A percentile compares a stretch with the other conserved stretches of the same genome.
Evolutionary conservation across 2,329 filamentous ascomycete species (phyloP).

Genomic region (Sarocladium kiliense): DNA sequence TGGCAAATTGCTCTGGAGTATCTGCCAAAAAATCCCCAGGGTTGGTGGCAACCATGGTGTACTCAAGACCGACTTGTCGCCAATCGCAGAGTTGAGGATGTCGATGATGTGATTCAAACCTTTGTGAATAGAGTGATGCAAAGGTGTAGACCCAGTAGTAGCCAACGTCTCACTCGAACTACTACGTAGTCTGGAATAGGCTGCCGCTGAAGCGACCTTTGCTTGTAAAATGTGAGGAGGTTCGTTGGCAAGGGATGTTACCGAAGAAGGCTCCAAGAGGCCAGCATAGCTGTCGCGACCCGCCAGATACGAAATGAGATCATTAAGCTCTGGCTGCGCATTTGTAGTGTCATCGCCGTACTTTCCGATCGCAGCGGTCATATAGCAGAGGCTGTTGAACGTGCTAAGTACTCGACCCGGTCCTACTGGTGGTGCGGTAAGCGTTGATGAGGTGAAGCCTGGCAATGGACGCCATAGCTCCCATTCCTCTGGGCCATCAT

Average conservation of each 20-base stretch:
- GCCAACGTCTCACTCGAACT: too few species aligned
- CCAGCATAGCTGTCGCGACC: neutral
- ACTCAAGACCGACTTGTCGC: neutral
- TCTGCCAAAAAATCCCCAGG: neutral
- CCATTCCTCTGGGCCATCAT: constrained; percentile 8
- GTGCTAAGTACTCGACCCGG: neutral
- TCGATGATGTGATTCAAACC: neutral
- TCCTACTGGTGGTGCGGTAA: neutral
- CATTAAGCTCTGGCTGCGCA: neutral
- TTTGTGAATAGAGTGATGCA: neutral
- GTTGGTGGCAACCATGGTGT: neutral
- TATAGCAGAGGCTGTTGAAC: neutral
- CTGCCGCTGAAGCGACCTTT: neutral
- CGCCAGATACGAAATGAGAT: neutral
- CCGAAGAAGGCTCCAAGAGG: neutral
- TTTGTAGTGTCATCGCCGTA: neutral
- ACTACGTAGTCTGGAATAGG: too few species aligned
- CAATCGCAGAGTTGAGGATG: neutral
- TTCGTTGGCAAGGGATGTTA: neutral
- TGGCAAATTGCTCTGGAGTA: neutral
- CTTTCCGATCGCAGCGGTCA: neutral
- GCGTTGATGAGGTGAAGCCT: neutral
- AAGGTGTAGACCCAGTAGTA: too few species aligned
- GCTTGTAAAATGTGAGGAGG: neutral
- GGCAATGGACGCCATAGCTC: neutral